Evolutionary conservation across 768 basidiomycete genomes (phyloP), one percentile per base, ranked within the genome.

Genomic region (Tricholoma flavovirens): DNA sequence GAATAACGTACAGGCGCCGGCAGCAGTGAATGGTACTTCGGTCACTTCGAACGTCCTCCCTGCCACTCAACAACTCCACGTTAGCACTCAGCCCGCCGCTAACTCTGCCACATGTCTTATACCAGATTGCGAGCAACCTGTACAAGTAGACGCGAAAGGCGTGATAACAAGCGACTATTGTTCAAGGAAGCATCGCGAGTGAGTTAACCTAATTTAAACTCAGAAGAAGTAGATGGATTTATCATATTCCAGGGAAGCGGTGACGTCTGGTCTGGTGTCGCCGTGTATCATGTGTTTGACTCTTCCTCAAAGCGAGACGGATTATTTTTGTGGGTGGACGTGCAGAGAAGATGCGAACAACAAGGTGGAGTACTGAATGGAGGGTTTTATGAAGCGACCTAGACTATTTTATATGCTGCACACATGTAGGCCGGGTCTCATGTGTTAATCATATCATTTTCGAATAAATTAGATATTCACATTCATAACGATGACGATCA

Each of bases 201-300:
- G 61, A 63, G 84, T 77, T n/a, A 24, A 21, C 17, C 51, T 57
- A 45, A 24, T 19, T 54, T 21, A 8, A 32, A 32, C 32, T 49
- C 50, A 58, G 35, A 7, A 3, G 46, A 38, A 42, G 26, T 49
- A 33, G 19, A 36, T 42, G 59, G 33, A n/a, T 21, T 32, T 57
- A 53, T 32, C 54, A 60, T 49, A 19, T 53, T 36, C 50, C 57
- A 86, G 85, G 68, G 82, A 86, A 62, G 83, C 83, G 0, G 83
- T 86, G 11, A 68, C 65, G 14, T 68, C 75, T 15, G 81, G 83
- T 26, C 60, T 84, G 32, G 78, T 71, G 32, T 64, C 73, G 12
- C 76, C 80, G 9, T 86, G 85, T 59, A 84, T 87, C 62, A 81
- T 86, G 82, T 87, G 85, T 62, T 67, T 83, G 62, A 73, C 70